These are phyloP conservation scores for Sanghuangporus weigelae DNA, from an alignment of 1,284 basidiomycete genomes.

Conservation along the genomic window DNA sequence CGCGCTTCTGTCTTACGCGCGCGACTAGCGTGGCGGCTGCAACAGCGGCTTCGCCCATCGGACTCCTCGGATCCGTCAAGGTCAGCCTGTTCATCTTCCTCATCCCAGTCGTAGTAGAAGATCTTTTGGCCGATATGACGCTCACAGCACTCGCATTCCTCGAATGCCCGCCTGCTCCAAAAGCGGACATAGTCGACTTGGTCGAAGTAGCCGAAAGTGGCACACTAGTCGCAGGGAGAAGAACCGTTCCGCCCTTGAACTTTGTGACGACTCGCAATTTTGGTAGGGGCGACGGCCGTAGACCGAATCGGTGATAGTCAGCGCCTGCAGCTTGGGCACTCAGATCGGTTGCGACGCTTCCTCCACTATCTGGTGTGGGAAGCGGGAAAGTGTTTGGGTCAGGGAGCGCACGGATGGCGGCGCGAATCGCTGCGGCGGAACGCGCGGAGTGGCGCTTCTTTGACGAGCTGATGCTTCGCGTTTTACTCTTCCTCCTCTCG, in stretches of 20 bases:
- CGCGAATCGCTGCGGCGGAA: not conserved
- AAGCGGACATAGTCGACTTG: conserved; percentile 7
- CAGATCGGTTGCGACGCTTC: not conserved
- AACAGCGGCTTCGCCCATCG: conserved; percentile 13
- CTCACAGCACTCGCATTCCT: not conserved
- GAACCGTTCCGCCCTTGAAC: conserved; percentile 11
- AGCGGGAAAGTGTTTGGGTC: conserved; percentile 16
- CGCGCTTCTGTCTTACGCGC: conserved; percentile 14
- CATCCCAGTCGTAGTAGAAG: not conserved
- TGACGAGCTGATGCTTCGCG: conserved; percentile 1
- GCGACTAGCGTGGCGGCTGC: conserved; percentile 16
- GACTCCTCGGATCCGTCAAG: conserved; percentile 13
- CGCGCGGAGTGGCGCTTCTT: not conserved
- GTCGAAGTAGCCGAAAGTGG: conserved; percentile 14
- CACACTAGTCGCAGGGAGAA: conserved; percentile 5
- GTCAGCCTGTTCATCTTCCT: conserved; percentile 16
- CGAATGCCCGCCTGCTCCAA: not conserved
- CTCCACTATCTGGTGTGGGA: not conserved
- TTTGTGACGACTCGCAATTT: conserved; percentile 14
- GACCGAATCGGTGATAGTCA: conserved; percentile 2
- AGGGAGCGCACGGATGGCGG: conserved; percentile 10
- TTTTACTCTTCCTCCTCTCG: conserved; percentile 3
- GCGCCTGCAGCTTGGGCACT: not conserved
- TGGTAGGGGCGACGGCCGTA: conserved; percentile 3
- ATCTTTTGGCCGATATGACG: not conserved